These are phyloP conservation scores for Barnettozyma pratensis DNA, from an alignment of 805 yeast genomes.

Conservation along the genomic window DNA sequence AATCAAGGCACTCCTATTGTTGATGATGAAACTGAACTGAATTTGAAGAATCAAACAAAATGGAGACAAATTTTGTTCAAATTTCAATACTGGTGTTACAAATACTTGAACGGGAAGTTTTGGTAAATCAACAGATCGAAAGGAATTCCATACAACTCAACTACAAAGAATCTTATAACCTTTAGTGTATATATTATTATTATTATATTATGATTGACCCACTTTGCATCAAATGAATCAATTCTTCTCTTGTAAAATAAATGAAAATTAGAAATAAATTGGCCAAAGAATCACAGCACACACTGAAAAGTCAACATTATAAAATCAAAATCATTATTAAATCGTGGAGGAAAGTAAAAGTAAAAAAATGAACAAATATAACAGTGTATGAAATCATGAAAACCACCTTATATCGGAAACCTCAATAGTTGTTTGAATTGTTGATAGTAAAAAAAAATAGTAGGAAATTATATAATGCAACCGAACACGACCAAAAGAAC, in stretches of 20 bases:
- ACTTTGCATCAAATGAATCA: not conserved
- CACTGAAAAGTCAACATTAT: not conserved
- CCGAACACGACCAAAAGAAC: too few species aligned
- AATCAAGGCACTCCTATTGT: constrained; percentile 30
- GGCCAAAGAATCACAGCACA: not conserved
- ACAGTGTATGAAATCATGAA: too few species aligned
- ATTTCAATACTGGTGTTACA: constrained; percentile 28
- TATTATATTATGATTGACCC: not conserved
- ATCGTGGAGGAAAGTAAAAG: too few species aligned
- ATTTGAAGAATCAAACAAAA: constrained; percentile 28
- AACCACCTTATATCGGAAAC: too few species aligned
- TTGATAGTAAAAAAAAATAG: too few species aligned
- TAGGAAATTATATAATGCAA: too few species aligned
- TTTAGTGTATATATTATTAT: not conserved
- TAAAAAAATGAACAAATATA: too few species aligned
- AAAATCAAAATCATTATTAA: not conserved
- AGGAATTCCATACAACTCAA: too few species aligned
- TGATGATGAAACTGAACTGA: constrained; percentile 30
- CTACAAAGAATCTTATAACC: too few species aligned
- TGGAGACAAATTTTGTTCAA: constrained; percentile 27
- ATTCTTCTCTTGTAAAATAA: too few species aligned
- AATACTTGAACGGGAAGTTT: constrained; percentile 12
- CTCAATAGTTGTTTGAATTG: too few species aligned
- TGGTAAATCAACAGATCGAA: not conserved
- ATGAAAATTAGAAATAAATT: not conserved